Base-by-base conservation (phyloP, 805 yeast species). In the Yamadazyma tumulicola region DNA sequence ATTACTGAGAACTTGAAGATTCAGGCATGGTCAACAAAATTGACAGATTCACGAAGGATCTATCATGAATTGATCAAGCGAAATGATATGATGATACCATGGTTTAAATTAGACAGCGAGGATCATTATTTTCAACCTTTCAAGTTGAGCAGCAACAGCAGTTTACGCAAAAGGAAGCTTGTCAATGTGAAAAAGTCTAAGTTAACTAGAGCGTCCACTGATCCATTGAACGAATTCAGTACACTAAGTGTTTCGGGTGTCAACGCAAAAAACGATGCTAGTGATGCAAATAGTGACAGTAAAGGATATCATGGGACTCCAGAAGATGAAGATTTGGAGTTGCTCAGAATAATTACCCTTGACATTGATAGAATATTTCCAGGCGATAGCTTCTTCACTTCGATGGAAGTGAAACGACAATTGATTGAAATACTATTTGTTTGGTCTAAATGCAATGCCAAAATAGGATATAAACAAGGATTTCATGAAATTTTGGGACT, bases 301-400 rank as follows among this genome's bases (percentile, higher is more conserved):
- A 5, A n/a, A 12, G 26, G 26, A 13, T 29, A 25, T 23, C 35
- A 30, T 6, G 29, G 31, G 5, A 15, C 34, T 10, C 15, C 35
- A 2, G 26, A 28, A 15, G 47, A 43, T n/a, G 41, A 55, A 1
- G 74, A 72, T 41, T 31, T 56, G 3, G 74, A 71, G 20, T 54
- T 67, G 7, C 51, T 75, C 19, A 57, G 58, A 18, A 54, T 61
- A 6, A 65, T 75, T 19, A 61, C 73, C n/a, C 47, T 72, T 29
- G 81, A 75, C 39, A 70, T 74, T 3, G 74, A 74, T 28, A 51
- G 81, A 35, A 51, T 75, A 9, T 75, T 75, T 43, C 80, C 81
- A 1, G 72, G 71, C 1, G 70, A 66, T 31, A 50, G 44, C 14
- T 54, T 54, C 37, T 61, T 52, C 39, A 50, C 48, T 39, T 52